Evolutionary conservation across 2,329 filamentous ascomycete species (phyloP).

Genomic region (Penicillium sp.): DNA sequence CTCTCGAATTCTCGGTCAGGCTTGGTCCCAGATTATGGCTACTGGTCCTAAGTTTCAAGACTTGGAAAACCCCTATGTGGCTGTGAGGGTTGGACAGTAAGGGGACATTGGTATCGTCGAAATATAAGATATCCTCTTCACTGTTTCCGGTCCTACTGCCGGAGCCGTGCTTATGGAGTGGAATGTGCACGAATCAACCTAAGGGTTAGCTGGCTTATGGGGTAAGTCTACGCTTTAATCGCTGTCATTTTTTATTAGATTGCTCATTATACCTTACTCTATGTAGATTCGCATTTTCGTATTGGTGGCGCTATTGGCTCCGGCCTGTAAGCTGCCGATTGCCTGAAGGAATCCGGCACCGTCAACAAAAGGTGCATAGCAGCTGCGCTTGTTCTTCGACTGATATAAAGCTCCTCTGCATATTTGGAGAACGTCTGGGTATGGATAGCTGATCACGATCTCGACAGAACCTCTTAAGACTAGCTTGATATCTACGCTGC

Average conservation of each 20-base stretch:
- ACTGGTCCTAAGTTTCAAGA: constrained; percentile 9
- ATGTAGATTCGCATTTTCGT: constrained; percentile 45
- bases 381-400: too few relatives aligned
- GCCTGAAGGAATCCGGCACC: too few relatives aligned
- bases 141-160: constrained; percentile 41
- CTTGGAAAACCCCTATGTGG: constrained; percentile 13
- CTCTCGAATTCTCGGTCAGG: constrained; percentile 66
- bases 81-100: constrained; percentile 40
- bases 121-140: constrained; percentile 46
- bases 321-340: too few relatives aligned
- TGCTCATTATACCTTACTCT: too few relatives aligned
- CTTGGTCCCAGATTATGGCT: constrained; percentile 43
- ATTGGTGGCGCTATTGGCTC: constrained; percentile 48
- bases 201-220: constrained; percentile 40
- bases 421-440: constrained; percentile 45
- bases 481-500: constrained; percentile 70
- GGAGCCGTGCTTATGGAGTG: constrained; percentile 47
- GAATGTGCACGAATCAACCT: constrained; percentile 33
- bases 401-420: constrained; percentile 33
- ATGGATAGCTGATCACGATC: constrained; percentile 44
- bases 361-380: too few relatives aligned
- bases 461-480: constrained; percentile 33
- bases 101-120: constrained; percentile 38
- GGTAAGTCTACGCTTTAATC: constrained; percentile 15
- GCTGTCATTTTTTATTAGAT: too few relatives aligned